These are phyloP conservation scores for Porodaedalea pini DNA, from an alignment of 1,284 basidiomycete genomes.

Conservation along the genomic window DNA sequence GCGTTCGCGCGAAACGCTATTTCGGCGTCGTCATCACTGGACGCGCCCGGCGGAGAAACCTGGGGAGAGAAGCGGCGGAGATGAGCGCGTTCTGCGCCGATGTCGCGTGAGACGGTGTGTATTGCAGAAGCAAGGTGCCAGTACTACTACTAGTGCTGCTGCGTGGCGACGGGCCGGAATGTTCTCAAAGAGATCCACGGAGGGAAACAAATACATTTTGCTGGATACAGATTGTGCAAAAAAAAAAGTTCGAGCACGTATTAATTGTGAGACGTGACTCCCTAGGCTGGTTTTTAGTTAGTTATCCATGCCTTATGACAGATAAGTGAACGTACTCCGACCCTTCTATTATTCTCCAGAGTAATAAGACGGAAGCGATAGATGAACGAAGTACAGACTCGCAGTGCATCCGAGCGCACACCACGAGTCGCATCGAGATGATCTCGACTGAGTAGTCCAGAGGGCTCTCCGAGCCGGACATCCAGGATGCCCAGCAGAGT, in stretches of 20 bases:
- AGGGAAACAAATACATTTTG: not conserved
- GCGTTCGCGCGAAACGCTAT: not conserved
- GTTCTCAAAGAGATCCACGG: not conserved
- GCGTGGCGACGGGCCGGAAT: not conserved
- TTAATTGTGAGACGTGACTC: not conserved
- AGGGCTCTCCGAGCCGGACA: not conserved
- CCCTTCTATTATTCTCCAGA: conserved; percentile 3
- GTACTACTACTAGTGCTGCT: no score
- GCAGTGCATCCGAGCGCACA: not conserved
- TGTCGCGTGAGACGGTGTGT: not conserved
- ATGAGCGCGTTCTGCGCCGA: not conserved
- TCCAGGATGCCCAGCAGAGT: not conserved
- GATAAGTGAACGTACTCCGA: not conserved
- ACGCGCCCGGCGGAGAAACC: not conserved
- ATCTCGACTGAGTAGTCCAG: not conserved
- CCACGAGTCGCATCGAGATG: not conserved
- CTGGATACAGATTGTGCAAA: not conserved
- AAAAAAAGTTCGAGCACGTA: not conserved
- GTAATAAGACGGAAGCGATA: conserved; percentile 4
- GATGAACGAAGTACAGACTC: not conserved
- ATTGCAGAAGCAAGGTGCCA: no score
- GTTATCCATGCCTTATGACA: not conserved
- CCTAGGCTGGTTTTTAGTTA: not conserved
- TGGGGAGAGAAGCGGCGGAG: not conserved
- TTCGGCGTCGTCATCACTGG: not conserved